Evolutionary conservation across 768 basidiomycete genomes (phyloP).

Genomic region (Serpula lacrymans): DNA sequence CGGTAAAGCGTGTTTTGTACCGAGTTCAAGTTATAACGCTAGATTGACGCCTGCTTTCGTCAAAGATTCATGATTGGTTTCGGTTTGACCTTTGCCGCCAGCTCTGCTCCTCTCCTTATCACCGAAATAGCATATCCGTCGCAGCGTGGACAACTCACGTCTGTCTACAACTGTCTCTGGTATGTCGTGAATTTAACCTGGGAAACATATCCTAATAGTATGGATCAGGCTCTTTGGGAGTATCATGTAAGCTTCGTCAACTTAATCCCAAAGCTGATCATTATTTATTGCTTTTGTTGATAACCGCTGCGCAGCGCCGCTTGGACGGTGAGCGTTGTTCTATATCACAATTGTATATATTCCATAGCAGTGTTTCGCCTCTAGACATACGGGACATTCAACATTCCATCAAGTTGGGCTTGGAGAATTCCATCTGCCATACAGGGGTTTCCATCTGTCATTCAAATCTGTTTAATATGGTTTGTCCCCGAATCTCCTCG

Average conservation of each 20-base stretch:
- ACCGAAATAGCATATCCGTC: constrained; percentile 50
- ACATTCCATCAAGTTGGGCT: constrained; percentile 10
- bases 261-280: constrained; percentile 1
- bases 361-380: not conserved
- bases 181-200: constrained; percentile 19
- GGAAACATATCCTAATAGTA: constrained; percentile 10
- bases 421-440: constrained; percentile 17
- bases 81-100: constrained; percentile 37
- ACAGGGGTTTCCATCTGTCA: constrained; percentile 9
- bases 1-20: constrained; percentile 24
- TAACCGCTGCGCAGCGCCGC: constrained; percentile 43
- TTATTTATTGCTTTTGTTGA: not conserved
- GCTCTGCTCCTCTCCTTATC: constrained; percentile 46
- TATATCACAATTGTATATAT: too few relatives aligned
- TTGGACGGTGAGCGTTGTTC: constrained; percentile 43
- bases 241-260: constrained; percentile 23
- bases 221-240: constrained; percentile 31
- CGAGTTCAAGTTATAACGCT: not conserved
- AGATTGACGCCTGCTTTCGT: too few relatives aligned
- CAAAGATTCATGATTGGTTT: constrained; percentile 39
- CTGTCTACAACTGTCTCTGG: constrained; percentile 44
- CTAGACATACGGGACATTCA: constrained; percentile 17
- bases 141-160: constrained; percentile 43
- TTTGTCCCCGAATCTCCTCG: constrained; percentile 37
- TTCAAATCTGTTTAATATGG: constrained; percentile 12